Evolutionary conservation across 345 rosid genomes (phyloP).

Genomic region (Lepidium aucheri): DNA sequence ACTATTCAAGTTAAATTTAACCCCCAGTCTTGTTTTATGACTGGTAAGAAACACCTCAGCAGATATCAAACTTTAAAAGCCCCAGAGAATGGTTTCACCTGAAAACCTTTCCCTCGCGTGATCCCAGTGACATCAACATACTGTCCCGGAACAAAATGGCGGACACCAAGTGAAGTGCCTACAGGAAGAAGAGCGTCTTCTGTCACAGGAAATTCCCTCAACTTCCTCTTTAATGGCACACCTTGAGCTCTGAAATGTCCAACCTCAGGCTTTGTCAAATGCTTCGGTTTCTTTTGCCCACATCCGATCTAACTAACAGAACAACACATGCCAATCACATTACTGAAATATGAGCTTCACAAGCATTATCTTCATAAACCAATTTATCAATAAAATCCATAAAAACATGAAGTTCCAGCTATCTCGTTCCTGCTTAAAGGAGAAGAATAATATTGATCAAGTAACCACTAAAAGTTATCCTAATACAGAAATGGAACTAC

Average conservation of each 20-base stretch:
- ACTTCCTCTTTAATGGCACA: slow-evolving; percentile 85
- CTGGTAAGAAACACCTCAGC: background rate
- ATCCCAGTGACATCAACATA: slow-evolving; percentile 81
- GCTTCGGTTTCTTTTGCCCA: slow-evolving; percentile 91
- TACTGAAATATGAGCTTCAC: slow-evolving; percentile 16
- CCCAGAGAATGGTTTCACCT: slow-evolving; percentile 36
- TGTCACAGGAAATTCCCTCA: slow-evolving; percentile 87
- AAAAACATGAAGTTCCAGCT: background rate
- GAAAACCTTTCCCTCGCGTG: slow-evolving; percentile 91
- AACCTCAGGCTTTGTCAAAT: slow-evolving; percentile 83
- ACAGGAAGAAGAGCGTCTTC: slow-evolving; percentile 88
- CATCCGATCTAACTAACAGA: slow-evolving; percentile 77
- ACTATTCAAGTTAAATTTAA: background rate
- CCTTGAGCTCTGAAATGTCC: slow-evolving; percentile 98
- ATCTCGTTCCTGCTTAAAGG: background rate
- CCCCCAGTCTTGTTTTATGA: background rate
- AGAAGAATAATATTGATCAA: background rate
- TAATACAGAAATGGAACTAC: background rate
- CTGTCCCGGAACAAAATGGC: slow-evolving; percentile 94
- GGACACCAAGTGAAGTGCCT: slow-evolving; percentile 63
- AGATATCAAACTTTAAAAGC: background rate
- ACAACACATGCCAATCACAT: slow-evolving; percentile 23
- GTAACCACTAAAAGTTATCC: background rate
- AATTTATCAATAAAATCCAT: background rate
- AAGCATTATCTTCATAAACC: background rate